Evolutionary conservation across 2,329 filamentous ascomycete species (phyloP).

Genomic region (Exophiala calicioides): DNA sequence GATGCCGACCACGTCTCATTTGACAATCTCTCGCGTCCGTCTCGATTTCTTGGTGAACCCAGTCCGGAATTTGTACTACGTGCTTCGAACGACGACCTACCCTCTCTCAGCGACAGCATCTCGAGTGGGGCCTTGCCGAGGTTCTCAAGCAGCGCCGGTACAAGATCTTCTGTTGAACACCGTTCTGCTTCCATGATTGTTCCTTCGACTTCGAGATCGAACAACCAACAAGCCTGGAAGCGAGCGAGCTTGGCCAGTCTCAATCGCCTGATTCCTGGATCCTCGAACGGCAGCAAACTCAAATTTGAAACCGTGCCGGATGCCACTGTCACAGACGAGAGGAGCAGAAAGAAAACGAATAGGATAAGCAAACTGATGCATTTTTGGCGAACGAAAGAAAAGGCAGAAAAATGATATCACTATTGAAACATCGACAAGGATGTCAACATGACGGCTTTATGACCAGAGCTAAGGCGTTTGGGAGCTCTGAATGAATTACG

Average conservation of each 20-base stretch:
- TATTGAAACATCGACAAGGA: background rate
- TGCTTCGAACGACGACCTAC: constrained; percentile 51
- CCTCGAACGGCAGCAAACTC: constrained; percentile 42
- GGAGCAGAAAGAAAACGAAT: constrained; percentile 45
- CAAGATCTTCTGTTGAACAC: constrained; percentile 43
- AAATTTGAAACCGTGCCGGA: constrained; percentile 38
- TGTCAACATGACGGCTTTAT: constrained; percentile 22
- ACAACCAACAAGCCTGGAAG: constrained; percentile 40
- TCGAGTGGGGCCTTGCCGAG: constrained; percentile 48
- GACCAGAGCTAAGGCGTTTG: constrained; percentile 18
- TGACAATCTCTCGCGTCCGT: constrained; percentile 43
- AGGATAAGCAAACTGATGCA: constrained; percentile 51
- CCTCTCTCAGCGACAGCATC: constrained; percentile 52
- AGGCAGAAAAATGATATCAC: constrained; percentile 35
- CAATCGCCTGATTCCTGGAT: constrained; percentile 47
- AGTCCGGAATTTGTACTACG: constrained; percentile 40
- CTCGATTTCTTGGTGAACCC: constrained; percentile 38
- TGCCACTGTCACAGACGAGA: constrained; percentile 40
- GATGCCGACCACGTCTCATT: constrained; percentile 44
- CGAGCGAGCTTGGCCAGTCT: constrained; percentile 52
- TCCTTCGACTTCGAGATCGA: constrained; percentile 42
- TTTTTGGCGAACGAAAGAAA: constrained; percentile 53
- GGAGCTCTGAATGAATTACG: constrained; percentile 21
- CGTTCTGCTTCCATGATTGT: constrained; percentile 48
- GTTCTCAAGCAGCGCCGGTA: constrained; percentile 46